A percentile compares a stretch with the other conserved stretches of the same genome.
Evolutionary conservation across 2,329 filamentous ascomycete species (phyloP).

Genomic region (Monosporascus sp.): DNA sequence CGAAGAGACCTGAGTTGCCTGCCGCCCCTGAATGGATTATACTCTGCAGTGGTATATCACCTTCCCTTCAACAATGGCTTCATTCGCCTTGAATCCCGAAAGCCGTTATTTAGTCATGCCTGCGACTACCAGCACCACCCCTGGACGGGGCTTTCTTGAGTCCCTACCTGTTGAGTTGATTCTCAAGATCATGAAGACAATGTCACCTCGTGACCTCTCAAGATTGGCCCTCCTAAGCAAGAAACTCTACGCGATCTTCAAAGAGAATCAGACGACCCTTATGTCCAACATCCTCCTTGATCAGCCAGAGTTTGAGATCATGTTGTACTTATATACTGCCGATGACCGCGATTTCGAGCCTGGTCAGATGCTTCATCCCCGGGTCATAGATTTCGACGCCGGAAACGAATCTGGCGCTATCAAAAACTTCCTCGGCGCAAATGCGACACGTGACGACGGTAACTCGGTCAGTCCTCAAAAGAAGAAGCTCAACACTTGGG

Average conservation of each 20-base stretch:
- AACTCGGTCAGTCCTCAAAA: slow-evolving; percentile 17
- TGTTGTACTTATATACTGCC: slow-evolving; percentile 43
- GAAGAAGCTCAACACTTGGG: slow-evolving; percentile 15
- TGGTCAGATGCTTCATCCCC: slow-evolving; percentile 19
- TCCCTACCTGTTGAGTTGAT: slow-evolving; percentile 42
- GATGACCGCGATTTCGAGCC: slow-evolving; percentile 23
- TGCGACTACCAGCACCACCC: too few species aligned
- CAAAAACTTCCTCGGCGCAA: slow-evolving; percentile 11
- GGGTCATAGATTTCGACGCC: slow-evolving; percentile 16
- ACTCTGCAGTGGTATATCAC: background rate
- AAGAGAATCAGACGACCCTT: slow-evolving; percentile 34
- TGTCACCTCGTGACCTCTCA: slow-evolving; percentile 37
- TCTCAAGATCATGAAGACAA: slow-evolving; percentile 40
- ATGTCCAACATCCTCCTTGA: slow-evolving; percentile 36
- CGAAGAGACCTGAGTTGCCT: too few species aligned
- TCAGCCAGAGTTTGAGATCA: slow-evolving; percentile 38
- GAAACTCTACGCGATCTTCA: slow-evolving; percentile 36
- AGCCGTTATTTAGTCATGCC: too few species aligned
- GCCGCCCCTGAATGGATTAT: too few species aligned
- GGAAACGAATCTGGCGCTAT: slow-evolving; percentile 7
- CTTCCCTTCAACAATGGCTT: background rate
- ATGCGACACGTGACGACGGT: slow-evolving; percentile 13
- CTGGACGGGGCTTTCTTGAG: slow-evolving; percentile 12
- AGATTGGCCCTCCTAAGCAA: slow-evolving; percentile 33
- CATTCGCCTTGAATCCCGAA: background rate